Evolutionary conservation across 2,329 filamentous ascomycete genomes (phyloP).

Genomic region (Volutella citrinella): DNA sequence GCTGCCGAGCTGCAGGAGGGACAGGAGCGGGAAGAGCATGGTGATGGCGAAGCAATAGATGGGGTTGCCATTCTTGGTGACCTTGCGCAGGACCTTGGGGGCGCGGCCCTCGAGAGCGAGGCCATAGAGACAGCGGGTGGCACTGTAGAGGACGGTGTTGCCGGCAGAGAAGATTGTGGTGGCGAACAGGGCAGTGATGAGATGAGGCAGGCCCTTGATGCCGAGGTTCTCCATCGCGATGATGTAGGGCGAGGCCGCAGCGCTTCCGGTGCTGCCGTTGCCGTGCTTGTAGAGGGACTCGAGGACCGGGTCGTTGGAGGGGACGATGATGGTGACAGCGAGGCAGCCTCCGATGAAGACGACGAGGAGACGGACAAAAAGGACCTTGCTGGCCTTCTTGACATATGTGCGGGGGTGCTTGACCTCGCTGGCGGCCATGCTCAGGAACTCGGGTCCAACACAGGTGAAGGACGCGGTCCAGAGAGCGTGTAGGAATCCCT

Average conservation of each 20-base stretch:
- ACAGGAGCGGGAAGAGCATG: constrained; percentile 47
- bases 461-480: constrained; percentile 61
- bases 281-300: constrained; percentile 43
- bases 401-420: constrained; percentile 59
- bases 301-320: constrained; percentile 59
- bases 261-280: constrained; percentile 34
- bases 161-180: constrained; percentile 39
- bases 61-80: constrained; percentile 57
- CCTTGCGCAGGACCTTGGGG: constrained; percentile 49
- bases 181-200: constrained; percentile 49
- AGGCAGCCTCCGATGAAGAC: constrained; percentile 70
- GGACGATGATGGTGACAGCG: constrained; percentile 60
- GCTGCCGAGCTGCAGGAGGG: constrained; percentile 46
- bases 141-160: constrained; percentile 46
- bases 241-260: constrained; percentile 57
- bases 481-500: constrained; percentile 66
- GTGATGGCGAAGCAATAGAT: constrained; percentile 51
- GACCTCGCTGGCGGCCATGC: constrained; percentile 64
- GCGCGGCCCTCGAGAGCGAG: constrained; percentile 46
- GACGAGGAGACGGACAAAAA: constrained; percentile 64
- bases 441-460: constrained; percentile 63
- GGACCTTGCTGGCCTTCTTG: constrained; percentile 66
- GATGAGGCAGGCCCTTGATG: constrained; percentile 48
- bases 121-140: constrained; percentile 45
- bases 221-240: constrained; percentile 56